Percentiles rank a stretch among this genome's conserved stretches.
These are phyloP conservation scores for Magnaporthiopsis poae DNA, from an alignment of 2,329 filamentous ascomycete species.

Conservation along the genomic window DNA sequence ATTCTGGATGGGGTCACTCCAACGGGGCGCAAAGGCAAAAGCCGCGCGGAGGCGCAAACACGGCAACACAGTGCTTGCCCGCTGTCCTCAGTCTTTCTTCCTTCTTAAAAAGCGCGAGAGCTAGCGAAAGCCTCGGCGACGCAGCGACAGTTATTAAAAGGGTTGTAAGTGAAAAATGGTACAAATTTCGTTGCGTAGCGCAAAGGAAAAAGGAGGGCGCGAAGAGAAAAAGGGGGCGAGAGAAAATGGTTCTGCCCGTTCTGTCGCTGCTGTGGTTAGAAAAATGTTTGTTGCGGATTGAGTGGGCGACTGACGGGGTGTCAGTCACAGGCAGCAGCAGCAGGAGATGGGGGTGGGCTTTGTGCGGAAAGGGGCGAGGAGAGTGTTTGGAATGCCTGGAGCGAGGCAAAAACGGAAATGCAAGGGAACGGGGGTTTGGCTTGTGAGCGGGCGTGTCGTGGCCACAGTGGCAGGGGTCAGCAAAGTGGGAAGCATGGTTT, in stretches of 20 bases:
- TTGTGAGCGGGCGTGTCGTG: constrained; percentile 2
- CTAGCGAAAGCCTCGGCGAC: constrained; percentile 35
- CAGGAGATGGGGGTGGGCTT: constrained; percentile 13
- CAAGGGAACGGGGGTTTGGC: constrained; percentile 17
- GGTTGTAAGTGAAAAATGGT: constrained; percentile 10
- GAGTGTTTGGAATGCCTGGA: constrained; percentile 20
- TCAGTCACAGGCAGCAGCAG: not conserved
- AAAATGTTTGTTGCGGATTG: constrained; percentile 10
- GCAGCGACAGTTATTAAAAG: constrained; percentile 12
- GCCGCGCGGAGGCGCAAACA: constrained; percentile 1
- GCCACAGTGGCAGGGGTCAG: not conserved
- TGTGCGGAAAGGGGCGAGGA: constrained; percentile 10
- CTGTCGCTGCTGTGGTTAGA: constrained; percentile 4
- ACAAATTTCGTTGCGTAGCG: constrained; percentile 5
- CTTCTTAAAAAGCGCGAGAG: constrained; percentile 27
- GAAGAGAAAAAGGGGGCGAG: constrained; percentile 14
- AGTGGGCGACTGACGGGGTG: constrained; percentile 7
- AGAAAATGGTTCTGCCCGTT: constrained; percentile 11
- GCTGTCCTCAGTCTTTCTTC: not conserved
- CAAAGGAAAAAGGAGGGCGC: constrained; percentile 14
- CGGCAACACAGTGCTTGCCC: not conserved
- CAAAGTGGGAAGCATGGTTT: not conserved
- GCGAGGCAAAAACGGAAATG: constrained; percentile 16
- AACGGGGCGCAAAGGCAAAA: constrained; percentile 5
- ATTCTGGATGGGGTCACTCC: not conserved